Conservation (phyloP, 23 red algal species). For the Cyanidium caldarium region DNA sequence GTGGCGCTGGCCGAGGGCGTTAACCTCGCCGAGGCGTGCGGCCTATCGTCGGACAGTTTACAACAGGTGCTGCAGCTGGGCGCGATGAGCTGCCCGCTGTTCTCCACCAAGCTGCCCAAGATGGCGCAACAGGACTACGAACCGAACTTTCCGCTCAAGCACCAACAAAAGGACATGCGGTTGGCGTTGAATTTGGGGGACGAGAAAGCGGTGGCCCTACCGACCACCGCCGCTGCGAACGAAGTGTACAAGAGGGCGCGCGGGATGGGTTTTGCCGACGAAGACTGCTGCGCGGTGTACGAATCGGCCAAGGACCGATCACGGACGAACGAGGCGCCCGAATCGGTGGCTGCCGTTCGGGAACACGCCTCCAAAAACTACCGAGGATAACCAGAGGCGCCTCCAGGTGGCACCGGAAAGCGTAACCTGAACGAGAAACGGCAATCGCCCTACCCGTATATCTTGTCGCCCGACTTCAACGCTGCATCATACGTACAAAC, state of each 20-base stretch:
- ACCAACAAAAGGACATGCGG: constrained; percentile 72
- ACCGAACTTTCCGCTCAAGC: constrained; percentile 71
- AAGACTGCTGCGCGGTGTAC: constrained; percentile 18
- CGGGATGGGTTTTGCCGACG: not conserved
- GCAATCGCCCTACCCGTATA: too few relatives aligned
- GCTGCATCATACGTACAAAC: constrained; percentile 25
- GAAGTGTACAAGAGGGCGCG: constrained; percentile 23
- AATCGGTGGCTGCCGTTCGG: too few relatives aligned
- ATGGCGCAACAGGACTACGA: constrained; percentile 50
- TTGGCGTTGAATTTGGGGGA: constrained; percentile 58
- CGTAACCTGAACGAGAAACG: too few relatives aligned
- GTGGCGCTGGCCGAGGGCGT: constrained; percentile 54
- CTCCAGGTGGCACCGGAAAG: too few relatives aligned
- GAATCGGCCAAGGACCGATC: not conserved
- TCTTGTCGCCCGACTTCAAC: too few relatives aligned
- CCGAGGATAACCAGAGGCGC: too few relatives aligned
- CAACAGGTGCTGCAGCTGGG: constrained; percentile 9
- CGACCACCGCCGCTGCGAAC: constrained; percentile 42
- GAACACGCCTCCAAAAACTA: too few relatives aligned
- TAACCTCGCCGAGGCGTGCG: constrained; percentile 34
- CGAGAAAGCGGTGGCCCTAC: constrained; percentile 30
- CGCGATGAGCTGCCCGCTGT: constrained; percentile 77
- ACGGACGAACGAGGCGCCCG: not conserved
- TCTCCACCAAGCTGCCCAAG: constrained; percentile 58
- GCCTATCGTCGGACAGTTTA: constrained; percentile 11